These are phyloP conservation scores for Solanum chilense DNA, from an alignment of 257 asterid species.

Conservation along the genomic window DNA sequence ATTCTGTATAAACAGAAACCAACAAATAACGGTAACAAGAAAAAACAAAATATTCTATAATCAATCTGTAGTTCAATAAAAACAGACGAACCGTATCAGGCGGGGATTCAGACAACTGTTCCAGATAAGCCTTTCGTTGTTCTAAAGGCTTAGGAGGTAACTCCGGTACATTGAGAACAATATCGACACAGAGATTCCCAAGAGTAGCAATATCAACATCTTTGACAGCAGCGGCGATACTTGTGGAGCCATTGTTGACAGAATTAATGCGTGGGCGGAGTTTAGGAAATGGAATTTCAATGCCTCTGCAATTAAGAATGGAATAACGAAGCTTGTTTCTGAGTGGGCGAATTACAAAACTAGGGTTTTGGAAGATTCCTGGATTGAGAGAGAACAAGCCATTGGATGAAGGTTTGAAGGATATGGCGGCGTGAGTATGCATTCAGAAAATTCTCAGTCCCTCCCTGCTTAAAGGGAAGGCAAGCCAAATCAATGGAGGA, in stretches of 20 bases:
- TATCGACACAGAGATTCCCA: constrained; percentile 86
- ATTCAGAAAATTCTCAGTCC: constrained; percentile 20
- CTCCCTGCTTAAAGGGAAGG: not conserved
- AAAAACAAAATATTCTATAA: not conserved
- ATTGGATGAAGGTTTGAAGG: constrained; percentile 18
- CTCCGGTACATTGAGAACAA: constrained; percentile 74
- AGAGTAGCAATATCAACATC: constrained; percentile 79
- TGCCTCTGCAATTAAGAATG: constrained; percentile 29
- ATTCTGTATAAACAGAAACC: not conserved
- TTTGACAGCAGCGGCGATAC: constrained; percentile 27
- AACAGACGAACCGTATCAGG: constrained; percentile 63
- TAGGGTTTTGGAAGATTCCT: constrained; percentile 39
- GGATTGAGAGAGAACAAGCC: constrained; percentile 33
- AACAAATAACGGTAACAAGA: not conserved
- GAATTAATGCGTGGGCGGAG: constrained; percentile 6
- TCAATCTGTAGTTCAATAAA: not conserved
- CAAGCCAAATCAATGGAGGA: not conserved
- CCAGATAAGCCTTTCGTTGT: constrained; percentile 67
- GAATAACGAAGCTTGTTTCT: constrained; percentile 9
- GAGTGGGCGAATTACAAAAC: not conserved
- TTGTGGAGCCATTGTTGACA: constrained; percentile 29
- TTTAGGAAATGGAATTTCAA: constrained; percentile 29
- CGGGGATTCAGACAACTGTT: constrained; percentile 58
- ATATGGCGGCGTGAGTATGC: constrained; percentile 50
- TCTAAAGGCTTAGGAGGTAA: constrained; percentile 65